Conservation (phyloP, 176 grass and related monocot species). For the Rhynchospora breviuscula region DNA sequence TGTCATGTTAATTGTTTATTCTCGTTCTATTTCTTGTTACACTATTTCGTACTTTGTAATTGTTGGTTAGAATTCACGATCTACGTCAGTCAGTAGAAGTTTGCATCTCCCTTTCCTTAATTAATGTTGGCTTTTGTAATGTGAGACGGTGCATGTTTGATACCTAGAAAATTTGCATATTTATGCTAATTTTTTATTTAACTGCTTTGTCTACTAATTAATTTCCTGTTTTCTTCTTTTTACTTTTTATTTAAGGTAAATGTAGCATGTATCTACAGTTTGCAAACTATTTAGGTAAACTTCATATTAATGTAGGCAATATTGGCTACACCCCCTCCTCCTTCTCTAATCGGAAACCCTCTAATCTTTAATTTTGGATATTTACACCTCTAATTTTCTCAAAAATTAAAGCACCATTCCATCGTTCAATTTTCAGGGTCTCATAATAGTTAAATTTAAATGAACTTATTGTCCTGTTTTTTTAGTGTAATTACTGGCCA, state of each 20-base stretch:
- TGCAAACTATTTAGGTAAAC: neutral
- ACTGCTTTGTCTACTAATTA: neutral
- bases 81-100: neutral
- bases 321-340: too few species aligned
- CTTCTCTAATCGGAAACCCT: too few species aligned
- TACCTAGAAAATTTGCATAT: neutral
- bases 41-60: neutral
- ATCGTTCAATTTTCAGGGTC: neutral
- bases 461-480: neutral
- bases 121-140: neutral
- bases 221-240: neutral
- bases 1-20: neutral
- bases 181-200: neutral
- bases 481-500: neutral
- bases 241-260: neutral
- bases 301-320: neutral
- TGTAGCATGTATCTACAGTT: neutral
- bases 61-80: neutral
- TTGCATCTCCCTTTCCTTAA: neutral
- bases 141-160: neutral
- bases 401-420: neutral
- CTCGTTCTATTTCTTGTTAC: neutral
- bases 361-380: too few species aligned
- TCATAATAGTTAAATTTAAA: neutral
- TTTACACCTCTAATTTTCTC: too few species aligned